phyloP scores from a whole-genome alignment of 257 asterid genomes.

The Solanum chiquidenum region DNA sequence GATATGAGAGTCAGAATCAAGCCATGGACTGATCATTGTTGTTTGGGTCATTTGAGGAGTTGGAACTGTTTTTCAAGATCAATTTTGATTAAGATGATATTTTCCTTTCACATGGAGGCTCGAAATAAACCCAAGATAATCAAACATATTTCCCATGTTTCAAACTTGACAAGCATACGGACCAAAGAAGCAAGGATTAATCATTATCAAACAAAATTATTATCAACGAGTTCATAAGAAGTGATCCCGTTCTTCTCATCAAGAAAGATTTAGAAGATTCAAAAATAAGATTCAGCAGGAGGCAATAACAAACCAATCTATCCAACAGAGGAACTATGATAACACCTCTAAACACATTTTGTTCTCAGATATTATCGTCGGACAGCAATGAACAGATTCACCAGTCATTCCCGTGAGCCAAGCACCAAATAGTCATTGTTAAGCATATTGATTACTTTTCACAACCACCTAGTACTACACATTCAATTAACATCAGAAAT shows the following conservation, averaged over 20 bases:
- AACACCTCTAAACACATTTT: background rate
- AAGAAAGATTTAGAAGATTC: background rate
- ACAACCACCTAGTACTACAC: conserved; percentile 71
- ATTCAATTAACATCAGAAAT: conserved; percentile 68
- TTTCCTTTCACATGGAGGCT: background rate
- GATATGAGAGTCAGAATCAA: background rate
- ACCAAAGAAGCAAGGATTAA: background rate
- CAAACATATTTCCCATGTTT: background rate
- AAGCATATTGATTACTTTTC: conserved; percentile 42
- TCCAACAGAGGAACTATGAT: background rate
- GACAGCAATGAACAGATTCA: background rate
- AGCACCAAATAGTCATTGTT: background rate
- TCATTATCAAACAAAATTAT: background rate
- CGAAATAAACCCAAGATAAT: background rate
- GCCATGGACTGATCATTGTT: background rate
- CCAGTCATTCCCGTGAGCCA: background rate
- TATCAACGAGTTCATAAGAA: background rate
- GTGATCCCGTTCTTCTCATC: background rate
- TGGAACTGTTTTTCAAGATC: background rate
- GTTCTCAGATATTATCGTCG: background rate
- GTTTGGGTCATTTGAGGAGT: background rate
- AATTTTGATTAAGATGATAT: background rate
- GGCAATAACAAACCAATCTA: background rate
- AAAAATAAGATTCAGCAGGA: background rate
- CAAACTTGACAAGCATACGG: background rate